phyloP scores from a whole-genome alignment of 1,284 basidiomycete species.

The Moniliella sp. region DNA sequence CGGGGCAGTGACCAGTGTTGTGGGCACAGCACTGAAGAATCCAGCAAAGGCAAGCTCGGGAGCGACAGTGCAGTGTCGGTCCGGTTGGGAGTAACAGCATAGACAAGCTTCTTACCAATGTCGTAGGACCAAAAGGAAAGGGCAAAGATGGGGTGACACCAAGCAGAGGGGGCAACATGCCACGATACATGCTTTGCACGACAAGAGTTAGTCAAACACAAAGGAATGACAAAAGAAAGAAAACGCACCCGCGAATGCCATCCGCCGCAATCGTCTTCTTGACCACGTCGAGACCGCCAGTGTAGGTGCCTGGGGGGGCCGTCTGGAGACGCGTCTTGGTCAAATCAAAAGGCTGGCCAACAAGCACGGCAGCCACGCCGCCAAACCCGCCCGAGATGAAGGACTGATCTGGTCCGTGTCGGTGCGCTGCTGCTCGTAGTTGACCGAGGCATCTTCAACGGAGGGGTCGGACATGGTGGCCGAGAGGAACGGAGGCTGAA shows the following conservation, averaged over 20 bases:
- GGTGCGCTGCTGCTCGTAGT: too few species aligned
- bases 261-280: constrained; percentile 69
- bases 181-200: constrained; percentile 86
- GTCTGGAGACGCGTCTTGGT: constrained; percentile 85
- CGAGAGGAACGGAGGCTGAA: too few species aligned
- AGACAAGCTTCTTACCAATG: constrained; percentile 69
- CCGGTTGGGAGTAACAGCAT: constrained; percentile 44
- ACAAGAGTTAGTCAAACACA: too few species aligned
- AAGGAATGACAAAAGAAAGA: too few species aligned
- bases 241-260: constrained; percentile 61
- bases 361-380: constrained; percentile 62
- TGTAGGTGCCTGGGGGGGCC: constrained; percentile 68
- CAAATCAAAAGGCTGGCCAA: constrained; percentile 90
- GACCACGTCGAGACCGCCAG: constrained; percentile 76
- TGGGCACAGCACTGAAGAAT: constrained; percentile 79
- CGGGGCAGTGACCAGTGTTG: constrained; percentile 78
- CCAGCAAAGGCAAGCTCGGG: constrained; percentile 73
- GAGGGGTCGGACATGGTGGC: too few species aligned
- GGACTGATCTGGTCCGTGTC: too few species aligned
- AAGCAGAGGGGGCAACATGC: constrained; percentile 79
- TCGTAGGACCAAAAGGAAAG: constrained; percentile 98
- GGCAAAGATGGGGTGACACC: constrained; percentile 95
- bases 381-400: constrained; percentile 91
- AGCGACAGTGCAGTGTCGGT: constrained; percentile 47
- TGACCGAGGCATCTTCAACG: too few species aligned